Conservation (phyloP, 345 rosid species). For the Noccaea bulbosa region DNA sequence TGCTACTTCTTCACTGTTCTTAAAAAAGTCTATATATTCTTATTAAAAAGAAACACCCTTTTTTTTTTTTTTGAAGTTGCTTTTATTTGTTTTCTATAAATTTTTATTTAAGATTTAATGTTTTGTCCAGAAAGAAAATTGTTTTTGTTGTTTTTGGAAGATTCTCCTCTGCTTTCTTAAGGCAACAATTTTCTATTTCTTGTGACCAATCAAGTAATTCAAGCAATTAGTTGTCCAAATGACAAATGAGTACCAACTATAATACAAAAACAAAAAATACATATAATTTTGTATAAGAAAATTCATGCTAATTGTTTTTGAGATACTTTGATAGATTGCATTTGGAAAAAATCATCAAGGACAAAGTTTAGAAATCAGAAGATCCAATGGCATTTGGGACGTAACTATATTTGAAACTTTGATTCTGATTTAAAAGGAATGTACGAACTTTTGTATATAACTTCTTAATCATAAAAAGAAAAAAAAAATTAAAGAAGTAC, state of each 20-base stretch:
- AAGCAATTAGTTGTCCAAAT: slow-evolving; percentile 14
- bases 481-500: no score
- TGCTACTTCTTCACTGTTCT: slow-evolving; percentile 35
- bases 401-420: no score
- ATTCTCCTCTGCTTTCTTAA: slow-evolving; percentile 27
- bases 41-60: not conserved
- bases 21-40: not conserved
- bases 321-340: not conserved
- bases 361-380: no score
- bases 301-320: not conserved
- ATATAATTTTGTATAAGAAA: slow-evolving; percentile 15
- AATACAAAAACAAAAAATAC: not conserved
- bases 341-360: not conserved
- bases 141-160: slow-evolving; percentile 8
- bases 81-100: slow-evolving; percentile 10
- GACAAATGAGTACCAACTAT: not conserved
- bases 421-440: no score
- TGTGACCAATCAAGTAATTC: slow-evolving; percentile 26
- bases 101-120: slow-evolving; percentile 23
- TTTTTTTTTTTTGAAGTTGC: slow-evolving; percentile 1
- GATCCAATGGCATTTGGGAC: no score
- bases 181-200: not conserved
- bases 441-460: no score
- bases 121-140: not conserved
- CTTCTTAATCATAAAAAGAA: no score